Evolutionary conservation across 306 rosid species (phyloP).

Genomic region (Inga oerstediana): DNA sequence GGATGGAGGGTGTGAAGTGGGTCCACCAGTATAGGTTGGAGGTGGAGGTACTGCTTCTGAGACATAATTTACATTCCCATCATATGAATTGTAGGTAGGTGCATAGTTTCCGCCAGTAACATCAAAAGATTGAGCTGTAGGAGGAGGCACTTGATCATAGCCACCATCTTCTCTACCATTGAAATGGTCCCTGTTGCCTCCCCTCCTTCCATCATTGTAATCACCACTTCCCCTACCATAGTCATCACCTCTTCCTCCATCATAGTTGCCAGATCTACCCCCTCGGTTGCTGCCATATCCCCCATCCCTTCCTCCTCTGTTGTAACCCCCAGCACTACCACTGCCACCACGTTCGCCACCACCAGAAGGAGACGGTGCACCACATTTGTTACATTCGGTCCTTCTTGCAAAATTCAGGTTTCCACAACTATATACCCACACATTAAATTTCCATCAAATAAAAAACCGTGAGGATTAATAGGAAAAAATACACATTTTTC

Average conservation of each 20-base stretch:
- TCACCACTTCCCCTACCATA: slow-evolving; percentile 49
- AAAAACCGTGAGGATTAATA: neutral
- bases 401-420: slow-evolving; percentile 94
- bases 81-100: slow-evolving; percentile 53
- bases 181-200: slow-evolving; percentile 61
- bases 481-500: neutral
- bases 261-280: slow-evolving; percentile 55
- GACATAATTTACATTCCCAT: slow-evolving; percentile 63
- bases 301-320: slow-evolving; percentile 54
- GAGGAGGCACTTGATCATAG: slow-evolving; percentile 70
- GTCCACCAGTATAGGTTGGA: slow-evolving; percentile 75
- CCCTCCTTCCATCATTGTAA: slow-evolving; percentile 53
- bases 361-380: slow-evolving; percentile 77
- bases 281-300: slow-evolving; percentile 51
- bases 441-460: slow-evolving; percentile 21
- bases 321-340: slow-evolving; percentile 39
- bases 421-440: slow-evolving; percentile 67
- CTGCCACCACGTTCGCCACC: slow-evolving; percentile 43
- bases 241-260: slow-evolving; percentile 62
- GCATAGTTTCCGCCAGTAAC: slow-evolving; percentile 65
- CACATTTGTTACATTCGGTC: slow-evolving; percentile 93
- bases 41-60: slow-evolving; percentile 95
- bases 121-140: slow-evolving; percentile 63
- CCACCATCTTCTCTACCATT: slow-evolving; percentile 71
- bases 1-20: slow-evolving; percentile 81